These are phyloP conservation scores for Pseudisothecium myosuroides DNA, from an alignment of 225 moss, liverwort and hornwort species.

Conservation along the genomic window DNA sequence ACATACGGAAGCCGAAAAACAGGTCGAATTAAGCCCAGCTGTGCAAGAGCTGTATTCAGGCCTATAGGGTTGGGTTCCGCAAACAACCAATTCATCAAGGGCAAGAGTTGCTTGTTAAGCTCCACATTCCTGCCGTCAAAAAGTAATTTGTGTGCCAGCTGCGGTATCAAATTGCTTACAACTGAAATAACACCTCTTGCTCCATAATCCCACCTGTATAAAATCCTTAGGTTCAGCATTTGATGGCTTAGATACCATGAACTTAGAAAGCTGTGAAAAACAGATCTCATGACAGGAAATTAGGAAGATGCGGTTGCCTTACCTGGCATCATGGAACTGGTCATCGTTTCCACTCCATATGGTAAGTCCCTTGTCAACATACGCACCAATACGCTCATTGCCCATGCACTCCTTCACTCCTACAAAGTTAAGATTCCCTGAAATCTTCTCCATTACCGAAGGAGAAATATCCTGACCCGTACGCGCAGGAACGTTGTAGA, in stretches of 20 bases:
- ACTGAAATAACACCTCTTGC: conserved; percentile 84
- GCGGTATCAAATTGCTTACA: conserved; percentile 82
- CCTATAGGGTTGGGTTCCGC: conserved; percentile 78
- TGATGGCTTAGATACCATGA: neutral
- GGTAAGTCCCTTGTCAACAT: conserved; percentile 43
- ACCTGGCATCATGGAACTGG: conserved; percentile 76
- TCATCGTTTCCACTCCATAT: conserved; percentile 95
- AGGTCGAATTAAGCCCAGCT: conserved; percentile 65
- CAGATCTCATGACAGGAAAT: neutral
- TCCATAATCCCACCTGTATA: conserved; percentile 41
- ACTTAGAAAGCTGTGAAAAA: neutral
- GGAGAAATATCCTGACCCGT: conserved; percentile 77
- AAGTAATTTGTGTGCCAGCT: conserved; percentile 43
- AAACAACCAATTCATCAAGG: conserved; percentile 72
- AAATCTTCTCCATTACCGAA: conserved; percentile 39
- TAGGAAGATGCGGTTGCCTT: neutral
- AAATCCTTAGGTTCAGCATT: neutral
- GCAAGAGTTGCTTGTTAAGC: conserved; percentile 53
- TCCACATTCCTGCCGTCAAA: conserved; percentile 39
- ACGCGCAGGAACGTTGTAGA: conserved; percentile 82
- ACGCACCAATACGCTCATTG: conserved; percentile 49
- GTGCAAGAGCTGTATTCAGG: conserved; percentile 75
- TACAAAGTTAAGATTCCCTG: conserved; percentile 46
- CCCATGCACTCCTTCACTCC: conserved; percentile 91
- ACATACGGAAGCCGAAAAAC: conserved; percentile 86